Evolutionary conservation across 1,284 basidiomycete species (phyloP).

Genomic region (Anthracocystis setariae): DNA sequence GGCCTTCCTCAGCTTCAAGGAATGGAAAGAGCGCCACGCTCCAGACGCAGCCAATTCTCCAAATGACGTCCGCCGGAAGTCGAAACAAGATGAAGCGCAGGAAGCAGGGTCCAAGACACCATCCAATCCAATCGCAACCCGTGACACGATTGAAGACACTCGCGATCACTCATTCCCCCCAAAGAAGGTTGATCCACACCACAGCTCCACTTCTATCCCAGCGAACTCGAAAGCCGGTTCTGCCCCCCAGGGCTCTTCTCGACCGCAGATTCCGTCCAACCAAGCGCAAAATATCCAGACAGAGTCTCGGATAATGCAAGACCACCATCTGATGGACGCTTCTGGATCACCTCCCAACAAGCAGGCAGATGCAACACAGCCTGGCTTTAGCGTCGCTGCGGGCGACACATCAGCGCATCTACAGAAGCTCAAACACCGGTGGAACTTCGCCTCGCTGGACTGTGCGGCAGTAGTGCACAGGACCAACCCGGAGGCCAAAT

Average conservation of each 20-base stretch:
- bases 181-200: not conserved
- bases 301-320: not conserved
- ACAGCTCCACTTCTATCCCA: not conserved
- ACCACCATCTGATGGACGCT: not conserved
- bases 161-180: not conserved
- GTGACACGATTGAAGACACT: not conserved
- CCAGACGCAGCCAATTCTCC: slow-evolving; percentile 1
- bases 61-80: not conserved
- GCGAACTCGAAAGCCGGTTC: not conserved
- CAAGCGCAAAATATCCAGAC: not conserved
- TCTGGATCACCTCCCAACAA: not conserved
- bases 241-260: not conserved
- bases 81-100: not conserved
- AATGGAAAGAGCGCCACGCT: slow-evolving; percentile 41
- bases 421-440: slow-evolving; percentile 69
- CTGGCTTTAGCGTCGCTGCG: slow-evolving; percentile 24
- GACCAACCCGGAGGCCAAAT: slow-evolving; percentile 83
- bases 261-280: not conserved
- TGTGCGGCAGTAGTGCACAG: slow-evolving; percentile 91
- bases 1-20: slow-evolving; percentile 43
- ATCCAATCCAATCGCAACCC: slow-evolving; percentile 1
- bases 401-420: slow-evolving; percentile 48
- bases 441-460: slow-evolving; percentile 93
- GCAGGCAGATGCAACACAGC: not conserved
- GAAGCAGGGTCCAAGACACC: not conserved